These are phyloP conservation scores for Trametes cingulata DNA, from an alignment of 768 basidiomycete species.

Conservation along the genomic window DNA sequence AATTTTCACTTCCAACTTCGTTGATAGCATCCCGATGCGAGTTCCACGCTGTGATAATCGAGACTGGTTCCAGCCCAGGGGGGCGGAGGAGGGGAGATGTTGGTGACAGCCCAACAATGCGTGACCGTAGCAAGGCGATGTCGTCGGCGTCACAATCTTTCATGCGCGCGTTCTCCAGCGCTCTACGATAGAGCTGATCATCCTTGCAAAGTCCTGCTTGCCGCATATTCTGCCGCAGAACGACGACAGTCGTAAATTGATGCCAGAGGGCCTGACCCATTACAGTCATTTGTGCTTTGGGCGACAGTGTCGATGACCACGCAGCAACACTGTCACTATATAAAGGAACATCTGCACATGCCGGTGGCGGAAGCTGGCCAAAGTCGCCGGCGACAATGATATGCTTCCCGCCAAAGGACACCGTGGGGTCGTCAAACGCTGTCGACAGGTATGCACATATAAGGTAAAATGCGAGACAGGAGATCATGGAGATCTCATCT, in stretches of 20 bases:
- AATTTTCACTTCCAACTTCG: conserved; percentile 30
- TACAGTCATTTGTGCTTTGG: background rate
- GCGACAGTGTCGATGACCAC: background rate
- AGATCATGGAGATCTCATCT: background rate
- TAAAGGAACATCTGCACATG: conserved; percentile 18
- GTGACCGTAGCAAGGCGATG: background rate
- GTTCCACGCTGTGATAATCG: conserved; percentile 37
- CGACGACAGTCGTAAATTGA: conserved; percentile 21
- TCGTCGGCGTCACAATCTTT: background rate
- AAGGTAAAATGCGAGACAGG: background rate
- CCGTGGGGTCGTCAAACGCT: conserved; percentile 14
- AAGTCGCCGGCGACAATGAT: conserved; percentile 49
- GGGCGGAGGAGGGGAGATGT: too few species aligned
- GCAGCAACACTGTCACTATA: conserved; percentile 18
- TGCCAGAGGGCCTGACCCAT: conserved; percentile 25
- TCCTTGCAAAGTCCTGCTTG: conserved; percentile 16
- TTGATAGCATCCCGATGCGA: conserved; percentile 41
- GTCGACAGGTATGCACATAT: conserved; percentile 28
- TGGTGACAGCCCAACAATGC: background rate
- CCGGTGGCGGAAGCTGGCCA: conserved; percentile 42
- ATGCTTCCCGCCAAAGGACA: conserved; percentile 39
- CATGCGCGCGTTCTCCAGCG: conserved; percentile 37
- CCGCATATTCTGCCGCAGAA: conserved; percentile 25
- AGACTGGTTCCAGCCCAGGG: conserved; percentile 34
- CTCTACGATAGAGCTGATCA: conserved; percentile 32